Base-by-base conservation (phyloP, 768 basidiomycete species). In the Dioszegia crocea region DNA sequence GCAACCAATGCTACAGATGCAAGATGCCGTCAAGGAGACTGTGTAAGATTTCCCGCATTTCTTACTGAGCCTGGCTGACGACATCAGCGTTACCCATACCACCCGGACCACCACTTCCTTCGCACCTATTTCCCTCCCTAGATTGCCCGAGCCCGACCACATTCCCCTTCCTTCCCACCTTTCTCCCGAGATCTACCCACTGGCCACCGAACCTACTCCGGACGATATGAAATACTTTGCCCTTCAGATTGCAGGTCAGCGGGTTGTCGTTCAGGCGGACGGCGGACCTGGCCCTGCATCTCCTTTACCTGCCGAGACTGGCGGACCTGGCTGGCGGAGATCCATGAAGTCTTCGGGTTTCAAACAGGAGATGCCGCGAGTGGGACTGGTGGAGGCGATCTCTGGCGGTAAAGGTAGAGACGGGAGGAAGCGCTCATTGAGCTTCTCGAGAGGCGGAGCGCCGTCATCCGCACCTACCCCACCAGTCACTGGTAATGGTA, bases 1-100 rank as follows among this genome's bases (percentile, higher is more conserved):
- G 3, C 56, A 41, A 16, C 63, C 66, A 5, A 47, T 68, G 24
- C 57, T 74, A 26, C 56, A 66, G 24, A 66, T 74, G 64, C 68
- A 72, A 29, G 68, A 71, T 62, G 73, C 67, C 4, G 59, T 74
- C 2, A 70, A 72, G 2, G 73, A 74, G 62, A 72, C 73, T 29
- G 68, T 72, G 73, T 74, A 51, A 62, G 73, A 52, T 21, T 3
- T 29, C 14, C 14, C 26, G 29, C 23, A 24, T 40, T 36, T 24
- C 0, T 30, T 8, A 39, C n/a, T 17, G 21, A 17, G 43, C 19
- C 26, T 16, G 38, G 60, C 60, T 69, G 47, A 59, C 26, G 1
- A 1, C 33, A 23, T n/a, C 50, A 74, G 73, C 6, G 67, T 74
- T 9, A 74, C 73, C 1, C 66, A 70, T 30, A 66, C 63, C 24